Evolutionary conservation across 345 rosid genomes (phyloP).

Genomic region (Lepidium sativum): DNA sequence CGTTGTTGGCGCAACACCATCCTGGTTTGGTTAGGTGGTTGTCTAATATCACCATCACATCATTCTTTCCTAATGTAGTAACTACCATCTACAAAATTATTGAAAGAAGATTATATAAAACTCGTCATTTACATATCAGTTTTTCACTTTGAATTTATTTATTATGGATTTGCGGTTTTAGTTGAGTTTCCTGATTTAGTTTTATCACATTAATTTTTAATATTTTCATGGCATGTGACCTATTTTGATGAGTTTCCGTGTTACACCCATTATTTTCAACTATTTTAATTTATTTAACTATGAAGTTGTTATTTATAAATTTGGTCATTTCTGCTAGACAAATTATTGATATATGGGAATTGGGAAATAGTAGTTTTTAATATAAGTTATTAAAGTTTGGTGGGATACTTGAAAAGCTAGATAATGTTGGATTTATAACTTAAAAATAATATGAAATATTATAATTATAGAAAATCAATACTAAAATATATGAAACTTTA

Average conservation of each 20-base stretch:
- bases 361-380: neutral
- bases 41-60: slow-evolving; percentile 84
- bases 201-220: neutral
- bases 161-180: neutral
- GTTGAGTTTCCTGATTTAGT: neutral
- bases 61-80: slow-evolving; percentile 52
- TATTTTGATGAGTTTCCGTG: neutral
- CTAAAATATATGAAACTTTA: no score
- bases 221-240: neutral
- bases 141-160: neutral
- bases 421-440: neutral
- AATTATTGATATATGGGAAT: neutral
- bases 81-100: slow-evolving; percentile 54
- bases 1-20: slow-evolving; percentile 75
- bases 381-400: neutral
- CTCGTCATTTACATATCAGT: neutral
- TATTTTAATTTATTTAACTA: neutral
- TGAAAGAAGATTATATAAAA: neutral
- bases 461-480: neutral
- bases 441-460: no score
- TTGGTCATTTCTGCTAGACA: neutral
- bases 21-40: slow-evolving; percentile 90
- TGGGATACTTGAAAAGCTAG: neutral
- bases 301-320: neutral
- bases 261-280: neutral